phyloP scores from a whole-genome alignment of 1,139 yeast genomes.

The Scheffersomyces quercinus region DNA sequence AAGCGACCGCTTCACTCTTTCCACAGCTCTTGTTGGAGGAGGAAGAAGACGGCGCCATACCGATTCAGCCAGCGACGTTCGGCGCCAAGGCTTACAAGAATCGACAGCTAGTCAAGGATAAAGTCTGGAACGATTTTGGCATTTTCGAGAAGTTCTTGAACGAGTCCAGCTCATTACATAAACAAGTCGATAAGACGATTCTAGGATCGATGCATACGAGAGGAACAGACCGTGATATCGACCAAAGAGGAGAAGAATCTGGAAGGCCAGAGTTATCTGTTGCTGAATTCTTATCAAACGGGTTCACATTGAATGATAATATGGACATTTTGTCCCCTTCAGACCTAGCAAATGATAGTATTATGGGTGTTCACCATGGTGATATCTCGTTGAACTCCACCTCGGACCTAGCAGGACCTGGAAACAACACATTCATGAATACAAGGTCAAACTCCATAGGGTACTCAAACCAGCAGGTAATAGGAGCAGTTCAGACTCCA shows the following conservation, averaged over 20 bases:
- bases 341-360: conserved; percentile 31
- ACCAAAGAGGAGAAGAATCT: not conserved
- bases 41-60: conserved; percentile 44
- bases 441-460: conserved; percentile 19
- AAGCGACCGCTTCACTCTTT: conserved; percentile 37
- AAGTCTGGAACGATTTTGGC: conserved; percentile 39
- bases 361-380: conserved; percentile 23
- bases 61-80: conserved; percentile 36
- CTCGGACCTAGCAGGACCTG: conserved; percentile 30
- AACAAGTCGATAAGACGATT: conserved; percentile 32
- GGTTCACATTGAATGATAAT: conserved; percentile 21
- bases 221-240: not conserved
- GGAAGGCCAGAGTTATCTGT: conserved; percentile 13
- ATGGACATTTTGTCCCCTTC: conserved; percentile 17
- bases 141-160: conserved; percentile 31
- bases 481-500: conserved; percentile 36
- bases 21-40: conserved; percentile 41
- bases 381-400: conserved; percentile 35
- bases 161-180: conserved; percentile 17
- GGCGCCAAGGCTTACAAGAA: conserved; percentile 43
- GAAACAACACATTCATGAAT: conserved; percentile 29
- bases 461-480: conserved; percentile 9
- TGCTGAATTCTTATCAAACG: conserved; percentile 41
- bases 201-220: conserved; percentile 27
- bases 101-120: conserved; percentile 29